Evolutionary conservation across 129 eudicot genomes (phyloP).

Genomic region (Artemisia tridentata): DNA sequence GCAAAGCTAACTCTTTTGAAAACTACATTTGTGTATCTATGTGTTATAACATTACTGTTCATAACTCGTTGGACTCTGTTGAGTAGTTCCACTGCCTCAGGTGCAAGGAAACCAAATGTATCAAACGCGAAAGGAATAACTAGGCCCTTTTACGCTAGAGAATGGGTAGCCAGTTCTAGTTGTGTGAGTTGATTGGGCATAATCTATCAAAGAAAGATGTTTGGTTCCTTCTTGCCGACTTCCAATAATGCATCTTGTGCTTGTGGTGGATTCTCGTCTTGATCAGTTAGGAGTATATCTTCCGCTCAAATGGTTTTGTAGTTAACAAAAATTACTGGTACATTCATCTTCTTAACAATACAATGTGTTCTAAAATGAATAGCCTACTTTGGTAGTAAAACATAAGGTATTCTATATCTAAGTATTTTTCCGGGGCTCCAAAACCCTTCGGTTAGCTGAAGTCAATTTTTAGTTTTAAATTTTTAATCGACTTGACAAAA

Average conservation of each 20-base stretch:
- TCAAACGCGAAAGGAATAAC: no score
- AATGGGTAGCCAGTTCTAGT: background rate
- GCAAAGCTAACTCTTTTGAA: no score
- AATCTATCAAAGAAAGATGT: constrained; percentile 2
- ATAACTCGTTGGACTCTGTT: no score
- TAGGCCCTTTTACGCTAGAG: background rate
- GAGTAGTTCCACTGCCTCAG: no score
- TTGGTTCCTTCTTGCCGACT: constrained; percentile 2
- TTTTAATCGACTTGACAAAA: no score
- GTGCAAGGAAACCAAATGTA: no score
- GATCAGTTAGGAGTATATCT: background rate
- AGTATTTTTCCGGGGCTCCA: background rate
- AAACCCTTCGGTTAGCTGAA: no score
- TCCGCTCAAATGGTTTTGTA: background rate
- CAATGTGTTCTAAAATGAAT: background rate
- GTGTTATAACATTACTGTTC: no score
- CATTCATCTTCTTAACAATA: constrained; percentile 9
- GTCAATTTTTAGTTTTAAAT: no score
- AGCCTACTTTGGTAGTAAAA: no score
- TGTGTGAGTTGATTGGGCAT: constrained; percentile 17
- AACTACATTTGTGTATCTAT: no score
- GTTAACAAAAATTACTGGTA: background rate
- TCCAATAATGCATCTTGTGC: background rate
- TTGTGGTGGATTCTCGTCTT: constrained; percentile 6
- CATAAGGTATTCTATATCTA: background rate